Base-by-base conservation (phyloP, 495 filamentous ascomycete genomes). In the Ascobolus immersus region DNA sequence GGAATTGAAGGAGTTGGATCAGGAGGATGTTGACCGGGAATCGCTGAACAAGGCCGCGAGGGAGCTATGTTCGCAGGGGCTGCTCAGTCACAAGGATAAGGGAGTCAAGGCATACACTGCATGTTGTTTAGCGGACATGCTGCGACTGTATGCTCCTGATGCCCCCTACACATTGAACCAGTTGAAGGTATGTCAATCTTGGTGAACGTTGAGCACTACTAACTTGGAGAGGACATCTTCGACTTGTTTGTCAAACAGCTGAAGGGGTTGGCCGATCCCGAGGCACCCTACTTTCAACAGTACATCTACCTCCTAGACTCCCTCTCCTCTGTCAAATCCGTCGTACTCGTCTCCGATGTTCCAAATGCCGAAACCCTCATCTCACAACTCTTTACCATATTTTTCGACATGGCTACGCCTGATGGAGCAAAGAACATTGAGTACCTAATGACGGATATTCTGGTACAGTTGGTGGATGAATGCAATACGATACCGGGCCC, bases 131-230 rank as follows among this genome's bases (percentile, higher is more conserved):
- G 81, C 91, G 26, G 89, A 99, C 50, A 77, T 99, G 35, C 66
- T 99, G 52, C 68, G 77, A 44, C 60, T 99, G 18, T 91, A 81
- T 57, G 86, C 86, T 20, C 86, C 86, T 4, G 71, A 94, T 65
- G 86, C 86, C 52, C 86, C 86, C 8, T 94, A 89, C 55, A 91
- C 79, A 7, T 67, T 61, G 19, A 65, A 70, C 32, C 84, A 94
- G 54, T 59, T 99, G 19, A 92, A 86, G 75, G 82, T 90, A 48
- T 41, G 55, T 45, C n/a, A n/a, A n/a, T n/a, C n/a, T n/a, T n/a
- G n/a, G n/a, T n/a, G n/a, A n/a, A n/a, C n/a, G n/a, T n/a, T 26
- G 11, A 33, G 9, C 32, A 11, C 17, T 32, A n/a, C 29, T 17
- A 17, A 10, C 29, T 7, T 14, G 11, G 25, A 14, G 49, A 92